These are phyloP conservation scores for Melastoma malabathricum DNA, from an alignment of 345 rosid genomes.

Conservation along the genomic window DNA sequence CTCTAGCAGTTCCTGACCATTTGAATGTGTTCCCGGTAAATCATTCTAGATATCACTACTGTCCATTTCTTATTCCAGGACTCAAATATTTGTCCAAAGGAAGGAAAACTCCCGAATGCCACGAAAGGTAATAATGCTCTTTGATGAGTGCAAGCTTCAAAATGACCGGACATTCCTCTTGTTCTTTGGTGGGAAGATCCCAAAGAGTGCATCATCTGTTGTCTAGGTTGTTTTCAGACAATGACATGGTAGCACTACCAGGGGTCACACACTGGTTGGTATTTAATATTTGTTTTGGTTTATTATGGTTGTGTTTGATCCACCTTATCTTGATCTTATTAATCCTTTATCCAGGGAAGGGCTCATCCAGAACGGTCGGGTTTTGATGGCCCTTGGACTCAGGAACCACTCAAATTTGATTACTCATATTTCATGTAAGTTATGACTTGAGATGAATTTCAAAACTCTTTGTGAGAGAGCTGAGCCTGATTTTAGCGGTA, in stretches of 20 bases:
- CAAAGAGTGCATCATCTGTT: no score
- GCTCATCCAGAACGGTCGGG: constrained; percentile 92
- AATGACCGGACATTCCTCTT: background rate
- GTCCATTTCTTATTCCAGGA: constrained; percentile 33
- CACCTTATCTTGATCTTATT: background rate
- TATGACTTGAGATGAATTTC: constrained; percentile 3
- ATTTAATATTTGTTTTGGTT: background rate
- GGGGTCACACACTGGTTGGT: constrained; percentile 39
- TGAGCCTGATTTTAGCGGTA: background rate
- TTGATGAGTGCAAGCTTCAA: background rate
- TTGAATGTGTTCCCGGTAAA: constrained; percentile 5
- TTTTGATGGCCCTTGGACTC: constrained; percentile 96
- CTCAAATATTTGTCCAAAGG: constrained; percentile 49
- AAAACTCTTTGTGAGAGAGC: background rate
- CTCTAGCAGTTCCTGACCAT: constrained; percentile 5
- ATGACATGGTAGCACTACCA: constrained; percentile 73
- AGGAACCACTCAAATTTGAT: constrained; percentile 82
- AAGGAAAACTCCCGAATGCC: constrained; percentile 94
- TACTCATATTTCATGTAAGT: constrained; percentile 88
- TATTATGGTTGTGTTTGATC: background rate
- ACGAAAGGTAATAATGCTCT: constrained; percentile 32
- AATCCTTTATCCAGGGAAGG: constrained; percentile 45
- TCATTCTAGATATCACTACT: constrained; percentile 5
- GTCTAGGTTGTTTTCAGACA: constrained; percentile 29
- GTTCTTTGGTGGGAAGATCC: background rate